These are phyloP conservation scores for Dendrobium officinale DNA, from an alignment of 106 monocot genomes.

Conservation along the genomic window DNA sequence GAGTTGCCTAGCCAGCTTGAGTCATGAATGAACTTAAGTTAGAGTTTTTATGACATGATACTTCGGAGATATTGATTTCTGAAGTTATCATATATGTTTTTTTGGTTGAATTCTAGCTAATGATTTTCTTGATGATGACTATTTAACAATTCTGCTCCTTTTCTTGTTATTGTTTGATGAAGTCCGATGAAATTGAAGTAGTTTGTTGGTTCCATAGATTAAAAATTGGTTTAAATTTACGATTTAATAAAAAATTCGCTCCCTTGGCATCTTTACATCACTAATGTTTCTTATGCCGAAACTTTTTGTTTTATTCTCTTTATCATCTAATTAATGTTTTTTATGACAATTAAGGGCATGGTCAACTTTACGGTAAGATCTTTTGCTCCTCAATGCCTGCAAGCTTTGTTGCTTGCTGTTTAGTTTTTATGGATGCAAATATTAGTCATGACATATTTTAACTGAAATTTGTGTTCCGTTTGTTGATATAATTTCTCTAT, in stretches of 20 bases:
- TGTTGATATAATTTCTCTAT: neutral
- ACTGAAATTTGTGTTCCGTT: neutral
- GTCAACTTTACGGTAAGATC: neutral
- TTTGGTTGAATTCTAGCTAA: too few relatives aligned
- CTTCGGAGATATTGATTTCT: too few relatives aligned
- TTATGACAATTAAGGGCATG: neutral
- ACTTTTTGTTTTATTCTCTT: neutral
- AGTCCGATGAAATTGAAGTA: neutral
- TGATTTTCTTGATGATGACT: neutral
- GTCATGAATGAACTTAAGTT: too few relatives aligned
- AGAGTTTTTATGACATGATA: too few relatives aligned
- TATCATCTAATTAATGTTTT: neutral
- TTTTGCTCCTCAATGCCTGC: neutral
- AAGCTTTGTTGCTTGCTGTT: neutral
- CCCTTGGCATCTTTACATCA: neutral
- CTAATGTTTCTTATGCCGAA: neutral
- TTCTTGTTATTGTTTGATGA: neutral
- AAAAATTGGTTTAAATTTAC: neutral
- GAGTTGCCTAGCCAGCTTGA: too few relatives aligned
- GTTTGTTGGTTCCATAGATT: neutral
- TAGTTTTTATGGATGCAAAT: neutral
- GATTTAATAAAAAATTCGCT: neutral
- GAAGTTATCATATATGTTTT: too few relatives aligned
- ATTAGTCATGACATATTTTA: neutral
- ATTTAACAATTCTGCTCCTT: neutral